Conservation (phyloP, 768 basidiomycete species). For the Pulveroboletus frians region DNA sequence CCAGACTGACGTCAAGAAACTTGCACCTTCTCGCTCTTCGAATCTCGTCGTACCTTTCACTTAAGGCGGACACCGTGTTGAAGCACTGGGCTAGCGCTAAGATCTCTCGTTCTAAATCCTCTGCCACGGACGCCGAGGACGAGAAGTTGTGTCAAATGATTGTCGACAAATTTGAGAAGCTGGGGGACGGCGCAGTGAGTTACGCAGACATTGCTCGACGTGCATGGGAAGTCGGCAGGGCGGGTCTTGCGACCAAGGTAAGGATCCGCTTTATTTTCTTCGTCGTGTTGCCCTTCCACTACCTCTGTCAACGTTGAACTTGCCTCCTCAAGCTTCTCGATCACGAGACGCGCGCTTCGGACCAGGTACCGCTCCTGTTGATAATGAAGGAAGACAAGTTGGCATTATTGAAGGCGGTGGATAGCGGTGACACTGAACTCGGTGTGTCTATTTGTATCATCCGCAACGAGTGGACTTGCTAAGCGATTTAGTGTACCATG, state of each 20-base stretch:
- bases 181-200: conserved; percentile 75
- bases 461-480: background rate
- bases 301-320: background rate
- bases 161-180: conserved; percentile 82
- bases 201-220: conserved; percentile 93
- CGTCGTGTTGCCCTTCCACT: background rate
- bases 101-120: conserved; percentile 67
- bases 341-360: conserved; percentile 79
- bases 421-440: conserved; percentile 93
- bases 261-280: background rate
- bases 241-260: conserved; percentile 81
- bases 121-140: conserved; percentile 60
- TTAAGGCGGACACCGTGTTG: conserved; percentile 82
- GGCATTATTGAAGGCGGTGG: conserved; percentile 84
- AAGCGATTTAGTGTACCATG: conserved; percentile 72
- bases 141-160: conserved; percentile 76
- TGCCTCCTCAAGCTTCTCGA: conserved; percentile 65
- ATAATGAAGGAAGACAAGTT: conserved; percentile 92
- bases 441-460: conserved; percentile 39
- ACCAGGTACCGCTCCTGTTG: conserved; percentile 90
- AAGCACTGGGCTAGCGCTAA: conserved; percentile 97
- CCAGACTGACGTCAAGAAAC: conserved; percentile 79
- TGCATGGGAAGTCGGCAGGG: conserved; percentile 86
- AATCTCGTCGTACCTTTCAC: conserved; percentile 75
- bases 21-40: conserved; percentile 90